phyloP scores from a whole-genome alignment of 2,329 filamentous ascomycete genomes.

The Phoma sp. region DNA sequence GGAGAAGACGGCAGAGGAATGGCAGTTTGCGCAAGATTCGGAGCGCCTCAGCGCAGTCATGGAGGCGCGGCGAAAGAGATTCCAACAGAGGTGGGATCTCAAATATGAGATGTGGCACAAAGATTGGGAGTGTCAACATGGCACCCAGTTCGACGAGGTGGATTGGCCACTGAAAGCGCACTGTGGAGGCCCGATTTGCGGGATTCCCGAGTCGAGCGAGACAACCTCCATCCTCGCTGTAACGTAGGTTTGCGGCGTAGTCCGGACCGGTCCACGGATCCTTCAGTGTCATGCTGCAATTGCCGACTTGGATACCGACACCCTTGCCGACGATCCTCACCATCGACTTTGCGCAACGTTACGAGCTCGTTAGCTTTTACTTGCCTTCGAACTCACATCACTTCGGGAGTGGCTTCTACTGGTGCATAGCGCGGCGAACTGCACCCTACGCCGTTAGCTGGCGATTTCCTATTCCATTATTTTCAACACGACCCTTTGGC shows the following conservation, averaged over 20 bases:
- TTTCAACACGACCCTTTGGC: neutral
- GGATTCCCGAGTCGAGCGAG: slow-evolving; percentile 31
- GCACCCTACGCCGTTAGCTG: neutral
- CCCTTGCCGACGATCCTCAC: slow-evolving; percentile 5
- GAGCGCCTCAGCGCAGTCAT: slow-evolving; percentile 44
- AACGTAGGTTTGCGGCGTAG: slow-evolving; percentile 4
- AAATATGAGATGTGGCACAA: slow-evolving; percentile 49
- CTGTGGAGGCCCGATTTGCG: slow-evolving; percentile 15
- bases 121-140: slow-evolving; percentile 43
- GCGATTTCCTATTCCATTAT: neutral
- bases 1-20: slow-evolving; percentile 44
- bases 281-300: neutral
- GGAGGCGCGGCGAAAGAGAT: slow-evolving; percentile 38
- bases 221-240: slow-evolving; percentile 25
- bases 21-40: slow-evolving; percentile 41
- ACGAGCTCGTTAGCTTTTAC: neutral
- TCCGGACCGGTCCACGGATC: slow-evolving; percentile 15
- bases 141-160: slow-evolving; percentile 37
- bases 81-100: slow-evolving; percentile 49
- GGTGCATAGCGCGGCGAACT: slow-evolving; percentile 16
- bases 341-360: slow-evolving; percentile 5
- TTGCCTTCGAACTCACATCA: neutral
- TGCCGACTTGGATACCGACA: slow-evolving; percentile 12
- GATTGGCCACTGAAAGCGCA: slow-evolving; percentile 36
- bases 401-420: slow-evolving; percentile 1